Base-by-base conservation (phyloP, 208 protist species). In the Trypanosoma vivax region DNA sequence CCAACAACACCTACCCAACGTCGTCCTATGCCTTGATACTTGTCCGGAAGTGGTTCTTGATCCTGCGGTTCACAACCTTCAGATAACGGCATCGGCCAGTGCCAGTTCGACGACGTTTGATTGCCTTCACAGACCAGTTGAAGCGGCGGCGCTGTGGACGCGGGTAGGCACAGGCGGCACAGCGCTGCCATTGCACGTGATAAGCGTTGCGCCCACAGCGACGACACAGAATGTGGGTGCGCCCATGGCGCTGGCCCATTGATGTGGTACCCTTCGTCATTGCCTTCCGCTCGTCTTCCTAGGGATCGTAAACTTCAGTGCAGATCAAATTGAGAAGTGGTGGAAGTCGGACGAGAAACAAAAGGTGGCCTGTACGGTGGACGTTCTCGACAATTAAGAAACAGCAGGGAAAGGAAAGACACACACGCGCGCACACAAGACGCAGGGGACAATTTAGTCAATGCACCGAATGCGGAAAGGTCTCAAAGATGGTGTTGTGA, bases 71-170 rank as follows among this genome's bases (percentile, higher is more conserved):
- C 34, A 99, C 88, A 33, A 74, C 59, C 83, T 98, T 98, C 24
- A 99, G 75, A 87, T 99, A 94, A 64, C 93, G 76, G 79, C 94
- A 98, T 83, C 98, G 94, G 58, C 98, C 98, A 50, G 97, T 99
- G 65, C 98, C 98, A 33, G 95, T 98, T 42, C 88, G 97, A 57
- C 96, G 96, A 73, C 98, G 90, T 80, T 98, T 96, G 65, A 97
- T 93, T 53, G 97, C 88, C 92, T 99, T 99, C 31, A 92, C 75
- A 41, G 73, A 85, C 97, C 97, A 99, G 83, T 98, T 97, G 83
- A 93, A 97, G 86, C 84, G 91, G 63, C 98, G 85, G 65, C 95
- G 92, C 61, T 92, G 94, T 27, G 97, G 65, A 33, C 89, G 77
- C 38, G 98, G 98, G 88, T 96, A 99, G 48, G 87, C 97, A 79